Evolutionary conservation across 306 rosid genomes (phyloP).

Genomic region (Lupinus albus): DNA sequence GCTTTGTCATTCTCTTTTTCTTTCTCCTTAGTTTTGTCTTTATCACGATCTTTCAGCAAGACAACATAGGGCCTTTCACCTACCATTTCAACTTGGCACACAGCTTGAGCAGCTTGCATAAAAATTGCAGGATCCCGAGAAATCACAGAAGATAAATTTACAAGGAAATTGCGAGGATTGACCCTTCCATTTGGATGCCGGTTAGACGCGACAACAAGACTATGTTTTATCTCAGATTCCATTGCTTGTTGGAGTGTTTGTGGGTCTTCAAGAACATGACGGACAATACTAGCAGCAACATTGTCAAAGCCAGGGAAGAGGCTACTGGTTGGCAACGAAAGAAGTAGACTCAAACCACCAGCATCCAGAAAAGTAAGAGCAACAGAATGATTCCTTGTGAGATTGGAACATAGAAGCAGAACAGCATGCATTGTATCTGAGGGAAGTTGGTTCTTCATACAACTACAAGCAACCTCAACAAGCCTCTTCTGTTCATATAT

Average conservation of each 20-base stretch:
- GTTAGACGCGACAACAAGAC: slow-evolving; percentile 70
- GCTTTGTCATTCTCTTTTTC: slow-evolving; percentile 79
- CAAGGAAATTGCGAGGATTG: slow-evolving; percentile 80
- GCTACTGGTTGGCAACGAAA: slow-evolving; percentile 91
- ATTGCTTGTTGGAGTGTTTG: slow-evolving; percentile 99
- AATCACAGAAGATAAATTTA: slow-evolving; percentile 85
- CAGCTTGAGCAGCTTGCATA: slow-evolving; percentile 93
- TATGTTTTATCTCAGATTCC: slow-evolving; percentile 94
- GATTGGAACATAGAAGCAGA: slow-evolving; percentile 91
- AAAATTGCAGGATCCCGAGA: slow-evolving; percentile 86
- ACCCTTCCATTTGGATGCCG: slow-evolving; percentile 89
- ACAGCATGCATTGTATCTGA: slow-evolving; percentile 95
- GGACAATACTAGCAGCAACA: slow-evolving; percentile 89
- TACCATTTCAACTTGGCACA: slow-evolving; percentile 94
- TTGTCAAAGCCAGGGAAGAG: slow-evolving; percentile 96
- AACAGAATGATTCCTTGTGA: slow-evolving; percentile 81
- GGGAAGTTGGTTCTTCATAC: slow-evolving; percentile 86
- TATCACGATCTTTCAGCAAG: slow-evolving; percentile 84
- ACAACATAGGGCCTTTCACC: slow-evolving; percentile 92
- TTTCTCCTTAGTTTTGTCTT: slow-evolving; percentile 86
- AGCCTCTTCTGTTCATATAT: slow-evolving; percentile 80
- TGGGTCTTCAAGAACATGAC: slow-evolving; percentile 99
- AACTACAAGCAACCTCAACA: slow-evolving; percentile 87
- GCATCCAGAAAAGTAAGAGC: slow-evolving; percentile 87
- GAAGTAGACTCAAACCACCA: slow-evolving; percentile 83